phyloP scores from a whole-genome alignment of 257 asterid species.

The Haberlea rhodopensis region DNA sequence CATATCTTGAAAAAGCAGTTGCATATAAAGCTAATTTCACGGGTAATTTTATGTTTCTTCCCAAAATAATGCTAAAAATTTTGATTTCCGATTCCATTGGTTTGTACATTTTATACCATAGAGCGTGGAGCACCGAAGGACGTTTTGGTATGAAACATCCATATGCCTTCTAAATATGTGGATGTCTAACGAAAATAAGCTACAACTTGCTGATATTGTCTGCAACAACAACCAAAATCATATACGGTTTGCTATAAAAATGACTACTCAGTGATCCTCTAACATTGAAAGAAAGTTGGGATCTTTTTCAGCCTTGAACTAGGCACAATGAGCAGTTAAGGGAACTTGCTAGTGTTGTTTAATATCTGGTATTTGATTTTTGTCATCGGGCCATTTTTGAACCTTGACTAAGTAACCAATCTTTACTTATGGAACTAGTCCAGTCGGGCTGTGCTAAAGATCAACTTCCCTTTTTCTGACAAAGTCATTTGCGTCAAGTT shows the following conservation, averaged over 20 bases:
- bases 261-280: background rate
- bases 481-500: background rate
- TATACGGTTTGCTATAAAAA: background rate
- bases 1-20: conserved; percentile 94
- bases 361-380: background rate
- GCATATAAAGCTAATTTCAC: conserved; percentile 84
- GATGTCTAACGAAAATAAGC: background rate
- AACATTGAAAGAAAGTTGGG: background rate
- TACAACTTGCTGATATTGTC: background rate
- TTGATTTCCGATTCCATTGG: background rate
- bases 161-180: background rate
- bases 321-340: background rate
- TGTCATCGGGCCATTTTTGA: background rate
- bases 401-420: background rate
- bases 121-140: background rate
- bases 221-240: background rate
- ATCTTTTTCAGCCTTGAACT: background rate
- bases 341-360: background rate
- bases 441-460: background rate
- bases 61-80: background rate
- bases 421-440: background rate
- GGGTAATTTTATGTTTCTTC: conserved; percentile 37
- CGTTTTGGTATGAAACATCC: background rate
- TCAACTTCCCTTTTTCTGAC: background rate
- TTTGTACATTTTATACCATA: background rate